Conservation (phyloP, 345 rosid species). For the Syzygium oleosum region DNA sequence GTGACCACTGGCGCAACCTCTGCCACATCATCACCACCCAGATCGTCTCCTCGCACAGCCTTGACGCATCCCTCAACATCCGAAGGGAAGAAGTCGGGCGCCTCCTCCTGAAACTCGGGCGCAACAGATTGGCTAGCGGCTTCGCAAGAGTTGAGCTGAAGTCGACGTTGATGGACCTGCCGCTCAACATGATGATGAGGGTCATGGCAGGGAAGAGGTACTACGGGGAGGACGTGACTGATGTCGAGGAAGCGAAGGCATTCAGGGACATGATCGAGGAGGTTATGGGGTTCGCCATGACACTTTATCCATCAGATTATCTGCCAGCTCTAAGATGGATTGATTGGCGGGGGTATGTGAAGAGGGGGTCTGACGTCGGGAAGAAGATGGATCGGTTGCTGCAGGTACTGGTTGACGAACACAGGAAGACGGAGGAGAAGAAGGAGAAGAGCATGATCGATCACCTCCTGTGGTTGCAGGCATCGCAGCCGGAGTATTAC, state of each 20-base stretch:
- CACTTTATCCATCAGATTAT: constrained; percentile 23
- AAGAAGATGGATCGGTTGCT: constrained; percentile 17
- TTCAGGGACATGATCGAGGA: constrained; percentile 14
- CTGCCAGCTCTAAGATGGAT: constrained; percentile 28
- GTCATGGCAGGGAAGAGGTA: constrained; percentile 1
- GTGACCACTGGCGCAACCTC: constrained; percentile 36
- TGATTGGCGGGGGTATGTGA: background rate
- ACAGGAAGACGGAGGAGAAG: background rate
- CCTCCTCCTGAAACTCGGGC: background rate
- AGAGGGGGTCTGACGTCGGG: constrained; percentile 6
- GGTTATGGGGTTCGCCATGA: constrained; percentile 5
- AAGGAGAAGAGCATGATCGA: constrained; percentile 28
- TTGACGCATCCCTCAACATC: constrained; percentile 2
- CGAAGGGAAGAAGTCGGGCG: constrained; percentile 20
- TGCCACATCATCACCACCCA: constrained; percentile 22
- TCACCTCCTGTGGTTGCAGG: constrained; percentile 26
- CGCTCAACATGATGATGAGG: constrained; percentile 9
- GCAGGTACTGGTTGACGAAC: constrained; percentile 30
- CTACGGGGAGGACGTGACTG: constrained; percentile 13
- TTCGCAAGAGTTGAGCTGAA: constrained; percentile 7
- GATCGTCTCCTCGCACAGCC: constrained; percentile 23
- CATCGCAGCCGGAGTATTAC: constrained; percentile 30
- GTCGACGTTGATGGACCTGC: constrained; percentile 4
- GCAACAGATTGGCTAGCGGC: background rate
- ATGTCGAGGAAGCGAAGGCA: constrained; percentile 10